Percentiles rank a stretch among this genome's conserved stretches.
These are phyloP conservation scores for Cercospora sesami DNA, from an alignment of 2,329 filamentous ascomycete species.

Conservation along the genomic window DNA sequence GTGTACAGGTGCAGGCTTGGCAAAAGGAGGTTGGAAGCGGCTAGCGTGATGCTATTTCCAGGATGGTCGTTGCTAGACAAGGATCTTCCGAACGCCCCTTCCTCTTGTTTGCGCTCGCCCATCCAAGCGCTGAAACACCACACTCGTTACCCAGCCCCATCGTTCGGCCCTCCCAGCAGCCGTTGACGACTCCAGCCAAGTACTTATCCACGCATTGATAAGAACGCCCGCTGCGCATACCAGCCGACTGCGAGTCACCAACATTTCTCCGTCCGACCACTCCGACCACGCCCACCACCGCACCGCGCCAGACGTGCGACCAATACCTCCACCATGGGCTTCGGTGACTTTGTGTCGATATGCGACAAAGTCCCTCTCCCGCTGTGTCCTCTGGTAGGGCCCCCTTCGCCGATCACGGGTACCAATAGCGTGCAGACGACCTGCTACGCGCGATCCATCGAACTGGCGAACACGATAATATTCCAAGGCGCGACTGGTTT, in stretches of 20 bases:
- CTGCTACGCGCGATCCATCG: conserved; percentile 93
- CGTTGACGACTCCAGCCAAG: conserved; percentile 11
- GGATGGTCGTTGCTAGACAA: conserved; percentile 6
- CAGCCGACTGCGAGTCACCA: conserved; percentile 16
- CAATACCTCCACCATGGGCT: conserved; percentile 64
- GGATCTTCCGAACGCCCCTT: conserved; percentile 6
- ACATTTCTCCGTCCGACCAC: conserved; percentile 6
- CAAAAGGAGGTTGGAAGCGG: background rate
- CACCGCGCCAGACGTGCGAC: conserved; percentile 4
- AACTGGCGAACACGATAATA: conserved; percentile 96
- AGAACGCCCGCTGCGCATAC: background rate
- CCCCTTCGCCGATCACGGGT: conserved; percentile 65
- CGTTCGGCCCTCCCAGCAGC: conserved; percentile 9
- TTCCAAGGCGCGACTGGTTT: conserved; percentile 90
- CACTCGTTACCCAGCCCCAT: conserved; percentile 13
- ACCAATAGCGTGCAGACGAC: conserved; percentile 74
- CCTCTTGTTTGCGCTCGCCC: conserved; percentile 6
- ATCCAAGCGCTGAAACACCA: conserved; percentile 9
- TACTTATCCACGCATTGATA: conserved; percentile 9
- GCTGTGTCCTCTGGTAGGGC: conserved; percentile 81
- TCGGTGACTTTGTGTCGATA: conserved; percentile 85
- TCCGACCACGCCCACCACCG: conserved; percentile 8
- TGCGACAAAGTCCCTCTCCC: conserved; percentile 84
- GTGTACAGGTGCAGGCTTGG: background rate
- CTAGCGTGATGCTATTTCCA: conserved; percentile 9